A percentile compares a stretch with the other conserved stretches of the same genome.
These are phyloP conservation scores for Oryza glumipatula DNA, from an alignment of 176 grass and related monocot species.

Conservation along the genomic window DNA sequence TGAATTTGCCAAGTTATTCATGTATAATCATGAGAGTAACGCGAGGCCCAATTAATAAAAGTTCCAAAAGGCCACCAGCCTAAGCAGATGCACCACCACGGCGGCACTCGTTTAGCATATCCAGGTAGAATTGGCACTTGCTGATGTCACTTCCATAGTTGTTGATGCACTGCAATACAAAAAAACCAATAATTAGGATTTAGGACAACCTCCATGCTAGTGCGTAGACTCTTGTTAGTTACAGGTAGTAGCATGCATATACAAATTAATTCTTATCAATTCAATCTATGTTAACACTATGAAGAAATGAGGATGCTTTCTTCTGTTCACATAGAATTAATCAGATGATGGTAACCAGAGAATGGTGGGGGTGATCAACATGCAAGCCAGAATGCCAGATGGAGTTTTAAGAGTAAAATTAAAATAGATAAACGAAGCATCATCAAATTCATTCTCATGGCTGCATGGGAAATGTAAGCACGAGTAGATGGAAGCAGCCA, in stretches of 20 bases:
- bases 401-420: background rate
- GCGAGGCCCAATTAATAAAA: background rate
- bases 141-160: slow-evolving; percentile 74
- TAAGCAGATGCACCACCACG: slow-evolving; percentile 46
- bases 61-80: background rate
- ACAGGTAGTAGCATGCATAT: background rate
- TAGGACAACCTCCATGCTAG: background rate
- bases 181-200: background rate
- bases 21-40: slow-evolving; percentile 28
- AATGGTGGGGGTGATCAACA: too few relatives aligned
- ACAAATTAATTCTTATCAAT: background rate
- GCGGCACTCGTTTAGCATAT: slow-evolving; percentile 91
- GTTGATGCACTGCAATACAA: slow-evolving; percentile 66
- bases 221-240: too few relatives aligned
- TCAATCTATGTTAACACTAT: background rate
- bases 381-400: background rate
- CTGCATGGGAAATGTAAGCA: too few relatives aligned
- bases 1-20: slow-evolving; percentile 38
- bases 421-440: background rate
- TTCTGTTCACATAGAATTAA: background rate
- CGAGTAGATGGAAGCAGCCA: background rate
- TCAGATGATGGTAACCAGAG: background rate
- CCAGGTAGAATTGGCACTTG: slow-evolving; percentile 92
- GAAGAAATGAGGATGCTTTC: background rate
- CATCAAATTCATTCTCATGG: background rate